These are phyloP conservation scores for Aureobasidium melanogenum DNA, from an alignment of 2,329 filamentous ascomycete species.

Conservation along the genomic window DNA sequence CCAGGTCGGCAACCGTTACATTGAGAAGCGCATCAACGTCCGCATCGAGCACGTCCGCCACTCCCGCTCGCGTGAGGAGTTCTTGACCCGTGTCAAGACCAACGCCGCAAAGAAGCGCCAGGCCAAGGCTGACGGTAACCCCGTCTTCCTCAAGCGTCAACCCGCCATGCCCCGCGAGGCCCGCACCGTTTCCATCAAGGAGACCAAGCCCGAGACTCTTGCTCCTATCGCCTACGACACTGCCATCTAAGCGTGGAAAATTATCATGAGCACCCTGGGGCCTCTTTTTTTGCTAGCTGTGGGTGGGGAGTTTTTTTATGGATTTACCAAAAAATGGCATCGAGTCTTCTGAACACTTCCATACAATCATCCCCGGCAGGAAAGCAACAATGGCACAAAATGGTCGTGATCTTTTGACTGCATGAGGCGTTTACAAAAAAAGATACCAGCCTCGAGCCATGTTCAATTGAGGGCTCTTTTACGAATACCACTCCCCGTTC, in stretches of 20 bases:
- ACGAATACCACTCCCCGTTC: constrained; percentile 12
- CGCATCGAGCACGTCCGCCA: constrained; percentile 93
- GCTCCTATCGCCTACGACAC: constrained; percentile 94
- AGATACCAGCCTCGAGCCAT: constrained; percentile 8
- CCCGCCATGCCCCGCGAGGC: constrained; percentile 71
- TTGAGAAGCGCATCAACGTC: constrained; percentile 99
- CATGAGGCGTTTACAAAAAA: constrained; percentile 3
- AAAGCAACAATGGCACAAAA: not conserved
- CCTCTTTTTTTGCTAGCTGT: constrained; percentile 9
- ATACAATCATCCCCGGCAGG: constrained; percentile 10
- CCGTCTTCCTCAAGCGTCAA: constrained; percentile 88
- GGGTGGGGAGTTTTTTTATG: constrained; percentile 11
- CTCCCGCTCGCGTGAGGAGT: constrained; percentile 93
- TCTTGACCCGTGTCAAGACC: constrained; percentile 90
- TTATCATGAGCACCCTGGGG: constrained; percentile 1
- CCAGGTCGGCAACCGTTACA: constrained; percentile 98
- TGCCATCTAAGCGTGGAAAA: constrained; percentile 60
- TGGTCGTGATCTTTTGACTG: constrained; percentile 9
- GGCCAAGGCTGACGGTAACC: constrained; percentile 81
- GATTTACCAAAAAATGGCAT: constrained; percentile 11
- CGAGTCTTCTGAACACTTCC: constrained; percentile 11
- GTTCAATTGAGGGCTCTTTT: constrained; percentile 9
- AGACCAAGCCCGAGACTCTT: constrained; percentile 85
- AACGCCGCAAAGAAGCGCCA: constrained; percentile 89
- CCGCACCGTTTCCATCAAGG: constrained; percentile 68